A percentile compares a stretch with the other conserved stretches of the same genome.
phyloP scores from a whole-genome alignment of 1,139 yeast genomes.

The Zygosaccharomyces pseudobailii region DNA sequence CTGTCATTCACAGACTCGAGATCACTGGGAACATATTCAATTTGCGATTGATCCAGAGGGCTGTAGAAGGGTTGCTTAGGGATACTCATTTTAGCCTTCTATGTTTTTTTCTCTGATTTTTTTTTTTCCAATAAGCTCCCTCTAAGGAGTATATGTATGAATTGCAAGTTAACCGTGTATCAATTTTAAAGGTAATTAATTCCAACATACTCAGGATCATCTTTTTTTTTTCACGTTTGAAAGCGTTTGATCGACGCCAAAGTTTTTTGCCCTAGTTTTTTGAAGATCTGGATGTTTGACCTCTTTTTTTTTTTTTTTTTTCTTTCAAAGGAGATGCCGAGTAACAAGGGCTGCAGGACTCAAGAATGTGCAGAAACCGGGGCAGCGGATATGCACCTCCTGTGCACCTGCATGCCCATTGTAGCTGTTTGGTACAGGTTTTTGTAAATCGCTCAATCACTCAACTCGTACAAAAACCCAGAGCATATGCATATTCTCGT shows the following conservation, averaged over 20 bases:
- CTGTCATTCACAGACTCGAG: conserved; percentile 12
- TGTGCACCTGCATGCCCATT: too few species aligned
- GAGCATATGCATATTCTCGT: conserved; percentile 34
- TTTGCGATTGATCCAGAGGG: conserved; percentile 22
- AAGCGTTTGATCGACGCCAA: neutral
- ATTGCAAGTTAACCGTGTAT: neutral
- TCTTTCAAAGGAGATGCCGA: neutral
- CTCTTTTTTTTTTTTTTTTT: too few species aligned
- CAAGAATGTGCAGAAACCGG: neutral
- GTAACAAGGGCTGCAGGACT: neutral
- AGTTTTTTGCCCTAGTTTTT: neutral
- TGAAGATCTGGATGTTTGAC: neutral
- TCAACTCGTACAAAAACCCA: conserved; percentile 32
- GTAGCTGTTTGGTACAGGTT: neutral
- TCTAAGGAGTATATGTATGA: too few species aligned
- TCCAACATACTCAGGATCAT: neutral
- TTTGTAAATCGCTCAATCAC: neutral
- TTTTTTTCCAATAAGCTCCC: neutral
- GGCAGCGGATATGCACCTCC: neutral
- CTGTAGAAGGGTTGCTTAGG: conserved; percentile 8
- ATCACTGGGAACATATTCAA: conserved; percentile 21
- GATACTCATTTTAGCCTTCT: neutral
- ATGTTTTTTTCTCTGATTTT: neutral
- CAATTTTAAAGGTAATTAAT: neutral
- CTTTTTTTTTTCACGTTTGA: neutral